Evolutionary conservation across 805 yeast genomes (phyloP).

Genomic region (Saccharomycopsis sp.): DNA sequence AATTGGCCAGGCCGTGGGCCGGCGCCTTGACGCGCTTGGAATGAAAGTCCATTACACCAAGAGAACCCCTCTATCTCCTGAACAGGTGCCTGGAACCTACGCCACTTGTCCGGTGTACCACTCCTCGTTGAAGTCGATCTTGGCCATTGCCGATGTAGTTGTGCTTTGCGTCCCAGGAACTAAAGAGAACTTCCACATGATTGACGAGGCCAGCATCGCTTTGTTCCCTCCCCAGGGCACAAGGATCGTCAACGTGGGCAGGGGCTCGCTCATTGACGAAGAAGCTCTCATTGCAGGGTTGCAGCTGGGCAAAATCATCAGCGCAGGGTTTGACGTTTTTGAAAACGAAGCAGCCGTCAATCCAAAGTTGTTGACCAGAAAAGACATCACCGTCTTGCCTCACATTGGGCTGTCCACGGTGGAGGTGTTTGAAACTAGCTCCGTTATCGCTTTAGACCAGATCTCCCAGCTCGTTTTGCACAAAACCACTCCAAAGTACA

Average conservation of each 20-base stretch:
- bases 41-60: constrained; percentile 52
- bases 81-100: constrained; percentile 23
- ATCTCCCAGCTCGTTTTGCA: constrained; percentile 25
- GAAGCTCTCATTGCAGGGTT: constrained; percentile 44
- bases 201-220: constrained; percentile 35
- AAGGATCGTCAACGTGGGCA: constrained; percentile 60
- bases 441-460: constrained; percentile 37
- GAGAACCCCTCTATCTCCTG: constrained; percentile 31
- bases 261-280: constrained; percentile 80
- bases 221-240: constrained; percentile 31
- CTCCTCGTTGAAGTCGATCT: constrained; percentile 27
- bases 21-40: constrained; percentile 41
- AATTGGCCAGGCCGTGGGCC: constrained; percentile 48
- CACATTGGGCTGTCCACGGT: constrained; percentile 54
- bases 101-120: constrained; percentile 30
- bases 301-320: constrained; percentile 52
- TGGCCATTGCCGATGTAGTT: constrained; percentile 39
- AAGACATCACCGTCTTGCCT: constrained; percentile 47
- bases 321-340: constrained; percentile 67
- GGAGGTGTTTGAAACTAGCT: constrained; percentile 36
- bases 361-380: constrained; percentile 24
- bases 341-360: constrained; percentile 43
- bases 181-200: constrained; percentile 40
- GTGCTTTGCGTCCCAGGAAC: constrained; percentile 52
- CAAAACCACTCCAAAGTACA: too few relatives aligned